phyloP scores from a whole-genome alignment of 257 asterid genomes.

The Knoxia roxburghii region DNA sequence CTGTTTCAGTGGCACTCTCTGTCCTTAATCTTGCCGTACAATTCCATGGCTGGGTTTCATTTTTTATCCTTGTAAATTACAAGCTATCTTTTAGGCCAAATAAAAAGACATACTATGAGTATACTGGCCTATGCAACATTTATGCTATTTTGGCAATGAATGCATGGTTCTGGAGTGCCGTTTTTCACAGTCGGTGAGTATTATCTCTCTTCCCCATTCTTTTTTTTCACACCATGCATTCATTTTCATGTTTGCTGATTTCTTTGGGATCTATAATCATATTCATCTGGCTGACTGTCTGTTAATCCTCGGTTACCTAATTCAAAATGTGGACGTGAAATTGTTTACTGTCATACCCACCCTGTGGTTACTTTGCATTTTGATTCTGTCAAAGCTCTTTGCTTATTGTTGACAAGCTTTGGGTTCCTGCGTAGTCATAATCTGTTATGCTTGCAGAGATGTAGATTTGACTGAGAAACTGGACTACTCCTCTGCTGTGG shows the following conservation, averaged over 20 bases:
- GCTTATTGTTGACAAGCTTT: background rate
- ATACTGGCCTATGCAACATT: constrained; percentile 76
- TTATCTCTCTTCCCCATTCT: background rate
- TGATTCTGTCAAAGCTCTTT: background rate
- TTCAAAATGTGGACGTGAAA: background rate
- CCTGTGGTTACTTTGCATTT: background rate
- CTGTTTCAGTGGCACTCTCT: constrained; percentile 83
- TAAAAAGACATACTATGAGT: constrained; percentile 64
- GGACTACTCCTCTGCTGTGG: constrained; percentile 69
- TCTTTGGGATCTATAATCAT: background rate
- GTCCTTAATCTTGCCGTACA: constrained; percentile 84
- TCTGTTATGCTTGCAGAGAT: constrained; percentile 45
- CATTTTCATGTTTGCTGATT: background rate
- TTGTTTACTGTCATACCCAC: background rate
- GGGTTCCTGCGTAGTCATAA: background rate
- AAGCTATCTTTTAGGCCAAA: constrained; percentile 63
- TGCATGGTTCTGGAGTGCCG: constrained; percentile 82
- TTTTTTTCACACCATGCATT: constrained; percentile 4
- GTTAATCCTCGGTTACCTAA: background rate
- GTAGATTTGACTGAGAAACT: constrained; percentile 82
- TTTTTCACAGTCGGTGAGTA: constrained; percentile 74
- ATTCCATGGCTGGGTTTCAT: constrained; percentile 92
- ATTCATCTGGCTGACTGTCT: constrained; percentile 2
- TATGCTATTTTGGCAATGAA: constrained; percentile 76
- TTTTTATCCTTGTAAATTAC: constrained; percentile 72